Evolutionary conservation across 2,329 filamentous ascomycete genomes (phyloP), one percentile per base, ranked within the genome.

Genomic region (Alternaria longipes): DNA sequence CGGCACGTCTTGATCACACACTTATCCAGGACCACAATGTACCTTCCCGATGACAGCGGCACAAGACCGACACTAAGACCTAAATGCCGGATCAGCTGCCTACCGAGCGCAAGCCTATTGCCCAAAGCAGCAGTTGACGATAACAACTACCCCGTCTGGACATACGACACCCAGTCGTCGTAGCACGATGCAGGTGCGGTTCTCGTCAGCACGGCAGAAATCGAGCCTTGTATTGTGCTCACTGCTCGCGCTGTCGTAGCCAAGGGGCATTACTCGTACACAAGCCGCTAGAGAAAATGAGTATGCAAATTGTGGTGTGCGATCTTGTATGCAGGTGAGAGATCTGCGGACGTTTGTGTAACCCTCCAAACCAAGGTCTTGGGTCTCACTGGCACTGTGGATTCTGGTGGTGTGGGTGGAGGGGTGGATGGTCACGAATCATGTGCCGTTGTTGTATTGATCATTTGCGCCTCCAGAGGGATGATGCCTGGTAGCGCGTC

Each of bases 101-200:
- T 9, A 52, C 64, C 49, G 54, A 59, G 40, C 54, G 59, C 47
- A 54, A 60, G 53, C 51, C 49, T 32, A 54, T 51, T 26, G 55
- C 62, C 61, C 22, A 45, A 56, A 62, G 32, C 22, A 63, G 65
- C 54, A 66, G 55, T 63, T 51, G 64, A 70, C 66, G 67, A 70
- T 69, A 71, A 64, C 64, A 41, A 45, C 22, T 32, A 50, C 20
- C 20, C 11, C 38, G 12, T 36, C 22, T 50, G 36, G 45, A 60
- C 49, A 56, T 58, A 51, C 32, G 41, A 42, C 18, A 32, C 44
- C 55, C 54, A 59, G 46, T 56, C 45, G 45, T 62, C 30, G 66
- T 69, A 20, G 67, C 63, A 70, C 70, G 60, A 70, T 68, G 66
- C 64, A 69, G 65, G 67, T 65, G 66, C 54, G 45, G 26, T 63